Base-by-base conservation (phyloP, 1,284 basidiomycete genomes). In the Waitea zeae region DNA sequence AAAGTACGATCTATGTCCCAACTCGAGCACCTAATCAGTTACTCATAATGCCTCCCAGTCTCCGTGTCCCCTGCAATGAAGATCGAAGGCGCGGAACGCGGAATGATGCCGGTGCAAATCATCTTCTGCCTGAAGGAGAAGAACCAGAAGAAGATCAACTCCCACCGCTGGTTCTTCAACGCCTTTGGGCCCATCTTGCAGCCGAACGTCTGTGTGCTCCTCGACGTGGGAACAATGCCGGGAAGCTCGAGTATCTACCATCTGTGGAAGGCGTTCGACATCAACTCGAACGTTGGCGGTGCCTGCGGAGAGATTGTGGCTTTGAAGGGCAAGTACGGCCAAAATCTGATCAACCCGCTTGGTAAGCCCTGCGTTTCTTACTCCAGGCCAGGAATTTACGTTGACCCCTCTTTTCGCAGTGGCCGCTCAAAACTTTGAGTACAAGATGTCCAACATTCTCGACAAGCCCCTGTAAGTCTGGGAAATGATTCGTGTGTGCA, bases 231-330 rank as follows among this genome's bases (percentile, higher is more conserved):
- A 1, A 97, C 92, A 0, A 77, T 80, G 66, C 92, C 92, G 0
- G 86, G 84, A 2, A 73, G 80, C 5, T 84, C 77, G 30, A 78
- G 73, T 12, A 92, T 96, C 48, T 97, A 96, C 53, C 86, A 95
- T 48, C 60, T 97, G 7, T 96, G 92, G 92, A 95, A 96, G 56
- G 81, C 87, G 3, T 96, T 97, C 42, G 90, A 96, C 50, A 81
- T 90, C 56, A 90, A 95, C 56, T 84, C 81, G 18, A 92, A 93
- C 43, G 87, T 95, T 20, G 92, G 89, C 0, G 92, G 93, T 18
- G 92, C 93, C 3, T 95, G 89, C 49, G 90, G 90, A n/a, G 90
- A 95, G 59, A 93, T 95, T 36, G 86, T 92, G 17, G 87, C 89
- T 1, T 61, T 89, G 41, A 92, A 90, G 56, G 88, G 87, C 31